Base-by-base conservation (phyloP, 768 basidiomycete species). In the Nidularia pulvinata region DNA sequence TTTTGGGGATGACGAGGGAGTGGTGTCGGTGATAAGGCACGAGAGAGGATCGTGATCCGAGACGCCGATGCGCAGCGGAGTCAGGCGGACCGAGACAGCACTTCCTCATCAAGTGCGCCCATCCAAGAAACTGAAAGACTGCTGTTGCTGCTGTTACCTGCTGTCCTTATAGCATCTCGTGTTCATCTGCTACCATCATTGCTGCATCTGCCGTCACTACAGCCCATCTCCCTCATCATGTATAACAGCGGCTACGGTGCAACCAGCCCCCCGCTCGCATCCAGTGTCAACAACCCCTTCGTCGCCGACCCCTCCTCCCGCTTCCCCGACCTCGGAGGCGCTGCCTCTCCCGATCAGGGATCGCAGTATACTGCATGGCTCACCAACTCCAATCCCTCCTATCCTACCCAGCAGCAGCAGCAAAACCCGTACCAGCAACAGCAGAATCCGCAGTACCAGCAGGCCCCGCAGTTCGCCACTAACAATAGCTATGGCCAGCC, bases 261-360 rank as follows among this genome's bases (percentile, higher is more conserved):
- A n/a, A 50, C 63, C 13, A 69, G 67, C 50, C 69, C 70, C 39
- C 68, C 67, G 33, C 51, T 75, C 55, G 73, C 74, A n/a, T 3
- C 13, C 11, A 25, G 25, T 25, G 52, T 55, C 48, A 91, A 88
- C 62, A 91, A 91, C 59, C 89, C 89, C 0, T 91, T 91, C 69
- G 70, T 84, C 61, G 73, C 77, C 46, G 80, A 82, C 56, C 75
- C 81, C 1, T 57, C 73, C 33, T 71, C 74, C 46, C 82, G 89
- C 55, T 91, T 78, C 60, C 90, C 90, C 35, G 86, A 87, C 64
- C 74, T 92, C 60, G 75, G 74, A 36, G 64, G 59, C 50, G 43
- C 59, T 60, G 46, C 65, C 59, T 35, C 57, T 51, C 25, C 25
- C 1, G 4, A 60, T 54, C 43, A 58, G 53, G 46, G 54, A 55